A percentile compares a stretch with the other conserved stretches of the same genome.
phyloP scores from a whole-genome alignment of 257 asterid genomes.

The Solanum tacnaense region DNA sequence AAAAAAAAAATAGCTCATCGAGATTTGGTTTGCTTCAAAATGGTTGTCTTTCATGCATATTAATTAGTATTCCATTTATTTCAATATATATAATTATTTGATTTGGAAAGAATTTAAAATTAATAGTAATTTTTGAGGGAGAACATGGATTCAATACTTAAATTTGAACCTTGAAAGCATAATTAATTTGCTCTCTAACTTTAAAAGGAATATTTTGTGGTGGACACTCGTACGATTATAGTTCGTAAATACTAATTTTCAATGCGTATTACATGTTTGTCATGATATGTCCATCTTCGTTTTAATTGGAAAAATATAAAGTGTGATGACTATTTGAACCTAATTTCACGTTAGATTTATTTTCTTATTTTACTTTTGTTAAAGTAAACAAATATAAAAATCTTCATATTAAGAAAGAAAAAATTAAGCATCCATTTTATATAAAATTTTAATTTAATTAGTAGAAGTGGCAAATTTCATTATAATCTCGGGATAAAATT shows the following conservation, averaged over 20 bases:
- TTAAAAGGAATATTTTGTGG: background rate
- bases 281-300: background rate
- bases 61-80: background rate
- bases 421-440: background rate
- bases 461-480: background rate
- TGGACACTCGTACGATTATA: background rate
- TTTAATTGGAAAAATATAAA: background rate
- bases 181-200: background rate
- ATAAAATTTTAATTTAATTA: too few species aligned
- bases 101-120: background rate
- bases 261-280: background rate
- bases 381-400: background rate
- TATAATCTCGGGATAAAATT: background rate
- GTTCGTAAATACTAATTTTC: background rate
- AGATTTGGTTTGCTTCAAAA: background rate
- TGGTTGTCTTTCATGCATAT: background rate
- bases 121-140: background rate
- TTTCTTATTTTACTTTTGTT: background rate
- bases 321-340: background rate
- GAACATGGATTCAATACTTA: background rate
- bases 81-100: background rate
- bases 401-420: background rate
- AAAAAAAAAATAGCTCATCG: background rate
- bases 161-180: background rate
- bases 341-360: background rate